Evolutionary conservation across 2,329 filamentous ascomycete genomes (phyloP).

Genomic region (Claviceps pusilla): DNA sequence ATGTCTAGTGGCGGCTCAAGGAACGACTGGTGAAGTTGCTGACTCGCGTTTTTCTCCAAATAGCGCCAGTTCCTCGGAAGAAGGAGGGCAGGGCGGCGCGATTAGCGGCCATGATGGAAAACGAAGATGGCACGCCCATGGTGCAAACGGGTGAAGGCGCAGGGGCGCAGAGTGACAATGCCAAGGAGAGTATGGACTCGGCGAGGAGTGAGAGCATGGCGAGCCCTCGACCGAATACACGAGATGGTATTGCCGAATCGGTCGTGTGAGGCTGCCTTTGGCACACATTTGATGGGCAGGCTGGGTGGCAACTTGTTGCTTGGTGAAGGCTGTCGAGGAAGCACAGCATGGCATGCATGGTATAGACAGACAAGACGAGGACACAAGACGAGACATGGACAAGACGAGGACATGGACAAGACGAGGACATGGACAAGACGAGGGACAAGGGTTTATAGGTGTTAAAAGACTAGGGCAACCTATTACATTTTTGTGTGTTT

Average conservation of each 20-base stretch:
- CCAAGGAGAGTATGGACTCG: not conserved
- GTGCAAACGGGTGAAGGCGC: not conserved
- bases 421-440: not conserved
- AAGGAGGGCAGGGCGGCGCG: constrained; percentile 41
- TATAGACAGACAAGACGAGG: not conserved
- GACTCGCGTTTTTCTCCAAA: not conserved
- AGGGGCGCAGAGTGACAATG: not conserved
- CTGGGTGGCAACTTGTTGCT: not conserved
- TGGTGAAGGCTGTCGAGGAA: not conserved
- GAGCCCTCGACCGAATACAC: not conserved
- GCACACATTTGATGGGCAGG: not conserved
- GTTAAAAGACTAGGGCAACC: not conserved
- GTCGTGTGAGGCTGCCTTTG: not conserved
- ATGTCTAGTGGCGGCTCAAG: constrained; percentile 13
- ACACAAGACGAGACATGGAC: not conserved
- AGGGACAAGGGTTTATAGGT: too few species aligned
- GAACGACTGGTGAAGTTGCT: constrained; percentile 6
- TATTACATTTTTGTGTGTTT: too few species aligned
- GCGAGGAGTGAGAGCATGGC: not conserved
- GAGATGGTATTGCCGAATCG: not conserved
- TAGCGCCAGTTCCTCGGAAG: constrained; percentile 37
- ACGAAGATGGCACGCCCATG: constrained; percentile 13
- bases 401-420: not conserved
- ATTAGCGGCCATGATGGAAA: constrained; percentile 35
- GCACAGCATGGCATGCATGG: not conserved